Base-by-base conservation (phyloP, 495 filamentous ascomycete genomes). In the Penicillium coffeae region DNA sequence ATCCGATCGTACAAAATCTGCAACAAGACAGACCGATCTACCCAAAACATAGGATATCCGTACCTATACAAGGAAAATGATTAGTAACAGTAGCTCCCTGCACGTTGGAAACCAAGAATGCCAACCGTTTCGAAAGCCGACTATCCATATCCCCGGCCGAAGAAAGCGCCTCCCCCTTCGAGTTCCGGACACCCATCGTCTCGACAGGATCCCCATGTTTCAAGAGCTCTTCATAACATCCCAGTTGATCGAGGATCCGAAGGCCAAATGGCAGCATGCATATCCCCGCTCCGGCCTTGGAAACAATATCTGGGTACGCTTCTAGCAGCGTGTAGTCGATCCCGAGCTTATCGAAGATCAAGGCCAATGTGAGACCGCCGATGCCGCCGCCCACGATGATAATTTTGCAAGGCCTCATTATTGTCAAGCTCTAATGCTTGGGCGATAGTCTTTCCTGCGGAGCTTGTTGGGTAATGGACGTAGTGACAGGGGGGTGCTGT, bases 331-430 rank as follows among this genome's bases (percentile, higher is more conserved):
- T 21, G 43, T 48, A 60, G 14, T 60, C 52, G 16, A 62, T 50
- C 3, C 38, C 38, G 4, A 21, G 19, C 4, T 30, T 22, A 10
- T 60, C 36, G 0, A 63, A 49, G 8, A 44, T 35, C n/a, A 48
- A 21, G 10, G 60, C 60, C 12, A 60, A 38, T 3, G 49, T 47
- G 0, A 64, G 41, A 8, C 80, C 80, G 3, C 75, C 72, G 1
- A 76, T 76, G 3, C 77, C 76, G 14, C 77, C 80, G 1, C 73
- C 72, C 12, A 61, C 38, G 33, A 64, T 58, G 21, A 63, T 45
- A 22, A 60, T 55, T 22, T 61, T 73, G 63, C 42, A 27, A 2
- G 41, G 42, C n/a, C 43, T 46, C n/a, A n/a, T n/a, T n/a, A n/a
- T n/a, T n/a, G n/a, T n/a, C n/a, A n/a, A n/a, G n/a, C n/a, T n/a